Evolutionary conservation across 2,329 filamentous ascomycete genomes (phyloP), one percentile per base, ranked within the genome.

Genomic region (Colletotrichum sp.): DNA sequence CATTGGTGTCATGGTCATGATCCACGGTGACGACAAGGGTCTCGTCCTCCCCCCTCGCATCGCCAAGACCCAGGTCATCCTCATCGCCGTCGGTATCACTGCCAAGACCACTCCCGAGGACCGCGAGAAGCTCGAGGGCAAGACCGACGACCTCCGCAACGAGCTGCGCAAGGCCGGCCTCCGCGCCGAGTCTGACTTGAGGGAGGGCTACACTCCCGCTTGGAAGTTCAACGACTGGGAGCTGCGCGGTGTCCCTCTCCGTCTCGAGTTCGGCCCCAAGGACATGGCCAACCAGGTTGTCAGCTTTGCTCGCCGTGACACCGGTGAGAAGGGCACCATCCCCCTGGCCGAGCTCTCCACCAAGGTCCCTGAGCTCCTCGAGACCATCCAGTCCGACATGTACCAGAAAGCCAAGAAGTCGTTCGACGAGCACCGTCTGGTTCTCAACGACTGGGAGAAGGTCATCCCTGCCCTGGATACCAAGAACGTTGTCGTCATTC

Each of bases 171-270:
- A 92, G 76, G 94, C 91, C 24, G 93, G 93, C 72, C 89, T 99
- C 52, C 95, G 97, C 74, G 91, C 92, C 74, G 94, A 98, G 79
- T 92, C 93, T 68, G 97, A 99, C 83, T 91, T 92, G 83, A 93
- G 98, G 75, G 96, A 99, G 68, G 95, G 94, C 79, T 98, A 99
- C 92, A 92, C 96, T 76, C 96, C 97, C 52, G 96, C 95, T 78
- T 99, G 95, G 93, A 99, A 99, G 87, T 99, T 99, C 90, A 98
- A 98, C 87, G 96, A 99, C 86, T 98, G 96, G 95, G 98, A 99
- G 85, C 90, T 99, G 81, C 98, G 96, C 87, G 97, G 98, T 83
- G 94, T 99, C 57, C 97, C 98, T 63, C 91, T 99, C 48, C 94
- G 97, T 75, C 90, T 99, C 75, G 97, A 99, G 85, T 98, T 98